Base-by-base conservation (phyloP, 768 basidiomycete species). In the Mycena capillaripes region DNA sequence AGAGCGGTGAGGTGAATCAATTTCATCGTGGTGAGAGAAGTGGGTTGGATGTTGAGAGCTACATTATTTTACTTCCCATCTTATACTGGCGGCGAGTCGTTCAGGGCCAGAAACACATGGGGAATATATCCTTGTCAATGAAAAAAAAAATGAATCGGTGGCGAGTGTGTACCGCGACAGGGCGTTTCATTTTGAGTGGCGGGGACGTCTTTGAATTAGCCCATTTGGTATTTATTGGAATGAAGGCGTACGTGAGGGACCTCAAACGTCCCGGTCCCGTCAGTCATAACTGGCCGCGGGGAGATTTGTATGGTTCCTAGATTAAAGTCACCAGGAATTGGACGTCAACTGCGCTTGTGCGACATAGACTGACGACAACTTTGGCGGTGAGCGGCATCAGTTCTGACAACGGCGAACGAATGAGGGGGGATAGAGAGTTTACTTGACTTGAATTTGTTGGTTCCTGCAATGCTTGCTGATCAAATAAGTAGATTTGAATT, bases 21-120 rank as follows among this genome's bases (percentile, higher is more conserved):
- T 19, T 53, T 29, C 52, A 53, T 53, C 30, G 27, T 30, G 46
- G 52, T 27, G 52, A 4, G 23, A 16, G 23, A 62, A 76, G 78
- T 21, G n/a, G n/a, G 0, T 65, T 48, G 32, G 71, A 78, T 0
- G 46, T n/a, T 1, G 59, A 29, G 46, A 44, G 19, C 16, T 16
- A 21, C 42, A 44, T 6, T 21, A 21, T 36, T 36, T 36, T 36
- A 36, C 6, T 36, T 6, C 14, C 42, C 14, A 11, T 44, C 19
- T 44, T 44, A 44, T 44, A 44, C 42, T 2, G 2, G 42, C 16
- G 42, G 6, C 12, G 34, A n/a, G 34, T 12, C 34, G 34, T 36
- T 36, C 34, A 36, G 34, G 34, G 34, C 34, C 34, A 12, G 16
- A 44, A 2, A 11, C 19, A 17, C 46, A 48, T 48, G 46, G 46